phyloP scores from a whole-genome alignment of 345 rosid species.

The Gossypium raimondii region DNA sequence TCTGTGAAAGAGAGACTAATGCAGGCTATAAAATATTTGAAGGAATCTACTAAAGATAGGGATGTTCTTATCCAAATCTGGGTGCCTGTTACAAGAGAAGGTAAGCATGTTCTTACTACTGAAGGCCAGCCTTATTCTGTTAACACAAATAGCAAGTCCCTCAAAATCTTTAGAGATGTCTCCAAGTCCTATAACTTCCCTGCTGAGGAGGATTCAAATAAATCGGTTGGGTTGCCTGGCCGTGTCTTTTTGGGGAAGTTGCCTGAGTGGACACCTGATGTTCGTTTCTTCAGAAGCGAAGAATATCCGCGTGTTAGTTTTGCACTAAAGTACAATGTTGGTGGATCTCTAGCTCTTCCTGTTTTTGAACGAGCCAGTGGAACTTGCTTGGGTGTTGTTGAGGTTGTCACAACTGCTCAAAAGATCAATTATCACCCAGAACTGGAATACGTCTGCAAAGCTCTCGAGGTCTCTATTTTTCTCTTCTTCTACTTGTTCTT shows the following conservation, averaged over 20 bases:
- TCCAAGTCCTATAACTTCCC: slow-evolving; percentile 61
- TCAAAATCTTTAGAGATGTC: slow-evolving; percentile 57
- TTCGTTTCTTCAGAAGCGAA: slow-evolving; percentile 59
- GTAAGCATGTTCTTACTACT: slow-evolving; percentile 69
- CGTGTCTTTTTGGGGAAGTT: slow-evolving; percentile 70
- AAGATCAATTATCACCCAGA: slow-evolving; percentile 60
- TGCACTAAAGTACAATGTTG: slow-evolving; percentile 61
- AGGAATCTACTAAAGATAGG: slow-evolving; percentile 45
- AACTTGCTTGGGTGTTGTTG: slow-evolving; percentile 83
- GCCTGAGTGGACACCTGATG: slow-evolving; percentile 99
- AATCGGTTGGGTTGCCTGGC: slow-evolving; percentile 70
- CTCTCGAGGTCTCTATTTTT: slow-evolving; percentile 74
- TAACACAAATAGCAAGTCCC: slow-evolving; percentile 48
- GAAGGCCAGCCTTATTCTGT: slow-evolving; percentile 63
- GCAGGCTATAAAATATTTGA: slow-evolving; percentile 46
- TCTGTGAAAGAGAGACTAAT: slow-evolving; percentile 54
- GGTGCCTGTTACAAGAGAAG: slow-evolving; percentile 71
- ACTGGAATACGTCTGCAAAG: slow-evolving; percentile 76
- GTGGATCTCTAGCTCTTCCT: slow-evolving; percentile 86
- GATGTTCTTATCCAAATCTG: slow-evolving; percentile 77
- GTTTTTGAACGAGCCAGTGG: slow-evolving; percentile 72
- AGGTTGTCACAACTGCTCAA: slow-evolving; percentile 70
- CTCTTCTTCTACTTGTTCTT: neutral
- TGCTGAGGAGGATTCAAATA: slow-evolving; percentile 61
- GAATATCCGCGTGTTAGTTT: slow-evolving; percentile 68